phyloP scores from a whole-genome alignment of 208 protist species.

The Porcisia hertigi region DNA sequence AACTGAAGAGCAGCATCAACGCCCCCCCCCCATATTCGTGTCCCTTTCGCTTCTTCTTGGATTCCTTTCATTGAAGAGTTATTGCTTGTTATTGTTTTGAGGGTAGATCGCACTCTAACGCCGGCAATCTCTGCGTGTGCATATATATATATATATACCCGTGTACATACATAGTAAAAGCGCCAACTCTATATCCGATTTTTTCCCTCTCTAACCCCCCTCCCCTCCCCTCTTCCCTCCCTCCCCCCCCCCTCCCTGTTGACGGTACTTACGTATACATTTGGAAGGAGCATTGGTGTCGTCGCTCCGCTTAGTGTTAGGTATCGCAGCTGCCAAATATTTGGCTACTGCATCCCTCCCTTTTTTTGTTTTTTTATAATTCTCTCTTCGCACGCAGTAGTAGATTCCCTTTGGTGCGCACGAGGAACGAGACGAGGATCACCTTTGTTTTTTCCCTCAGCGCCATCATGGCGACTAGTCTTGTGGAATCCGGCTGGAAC shows the following conservation, averaged over 20 bases:
- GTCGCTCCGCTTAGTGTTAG: neutral
- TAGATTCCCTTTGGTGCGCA: neutral
- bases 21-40: too few relatives aligned
- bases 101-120: neutral
- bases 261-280: too few relatives aligned
- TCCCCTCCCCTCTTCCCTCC: too few relatives aligned
- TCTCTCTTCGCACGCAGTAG: neutral
- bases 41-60: neutral
- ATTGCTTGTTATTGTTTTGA: neutral
- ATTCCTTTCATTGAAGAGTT: neutral
- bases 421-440: neutral
- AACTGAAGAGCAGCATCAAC: neutral
- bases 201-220: too few relatives aligned
- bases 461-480: neutral
- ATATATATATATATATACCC: neutral
- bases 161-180: neutral
- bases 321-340: neutral
- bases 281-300: neutral
- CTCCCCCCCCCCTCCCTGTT: neutral
- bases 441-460: neutral
- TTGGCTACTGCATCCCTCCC: neutral
- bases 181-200: too few relatives aligned
- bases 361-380: neutral
- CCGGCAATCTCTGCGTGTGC: neutral
- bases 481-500: slow-evolving; percentile 13